Evolutionary conservation across 371 early-diverging fungal species (phyloP).

Genomic region (Mucor racemosus): DNA sequence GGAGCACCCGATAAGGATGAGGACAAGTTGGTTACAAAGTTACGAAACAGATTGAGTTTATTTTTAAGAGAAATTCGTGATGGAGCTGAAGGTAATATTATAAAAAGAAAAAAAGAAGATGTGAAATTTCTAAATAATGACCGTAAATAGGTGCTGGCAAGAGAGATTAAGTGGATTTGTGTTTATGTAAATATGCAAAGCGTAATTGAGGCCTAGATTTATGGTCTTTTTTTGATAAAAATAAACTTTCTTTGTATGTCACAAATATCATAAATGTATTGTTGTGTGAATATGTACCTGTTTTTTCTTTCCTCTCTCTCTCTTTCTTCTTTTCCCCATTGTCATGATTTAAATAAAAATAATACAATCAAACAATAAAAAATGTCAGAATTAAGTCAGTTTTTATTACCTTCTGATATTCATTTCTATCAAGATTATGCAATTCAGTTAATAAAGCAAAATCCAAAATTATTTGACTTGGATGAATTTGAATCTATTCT

Average conservation of each 20-base stretch:
- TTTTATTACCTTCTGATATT: slow-evolving; percentile 43
- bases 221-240: slow-evolving; percentile 12
- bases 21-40: slow-evolving; percentile 47
- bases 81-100: slow-evolving; percentile 54
- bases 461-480: slow-evolving; percentile 36
- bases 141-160: slow-evolving; percentile 24
- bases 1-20: slow-evolving; percentile 52
- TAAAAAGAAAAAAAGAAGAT: background rate
- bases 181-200: background rate
- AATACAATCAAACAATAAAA: background rate
- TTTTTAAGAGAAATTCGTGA: slow-evolving; percentile 50
- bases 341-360: slow-evolving; percentile 4
- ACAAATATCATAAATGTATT: background rate
- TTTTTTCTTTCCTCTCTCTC: background rate
- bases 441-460: slow-evolving; percentile 33
- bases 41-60: slow-evolving; percentile 46
- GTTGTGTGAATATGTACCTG: background rate
- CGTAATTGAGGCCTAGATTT: slow-evolving; percentile 13
- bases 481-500: slow-evolving; percentile 39
- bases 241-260: slow-evolving; percentile 11
- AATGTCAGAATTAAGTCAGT: slow-evolving; percentile 29
- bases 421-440: slow-evolving; percentile 45
- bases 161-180: slow-evolving; percentile 19
- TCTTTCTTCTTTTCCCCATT: slow-evolving; percentile 11
- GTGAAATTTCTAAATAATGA: background rate